These are phyloP conservation scores for Coniophora puteana DNA, from an alignment of 1,284 basidiomycete species.

Conservation along the genomic window DNA sequence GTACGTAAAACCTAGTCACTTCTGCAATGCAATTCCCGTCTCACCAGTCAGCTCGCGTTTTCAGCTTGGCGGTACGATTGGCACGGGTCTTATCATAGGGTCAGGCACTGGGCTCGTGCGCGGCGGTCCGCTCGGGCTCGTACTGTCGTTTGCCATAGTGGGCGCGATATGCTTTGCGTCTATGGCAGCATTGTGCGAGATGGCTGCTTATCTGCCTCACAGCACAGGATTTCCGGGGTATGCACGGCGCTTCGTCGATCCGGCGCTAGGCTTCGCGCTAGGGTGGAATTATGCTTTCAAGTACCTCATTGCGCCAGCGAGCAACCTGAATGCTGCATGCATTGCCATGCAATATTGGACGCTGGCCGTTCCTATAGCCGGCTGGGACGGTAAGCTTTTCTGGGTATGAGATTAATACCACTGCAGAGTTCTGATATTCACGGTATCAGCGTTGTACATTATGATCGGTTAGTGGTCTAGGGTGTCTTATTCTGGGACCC, in stretches of 20 bases:
- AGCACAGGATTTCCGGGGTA: slow-evolving; percentile 55
- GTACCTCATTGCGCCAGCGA: slow-evolving; percentile 47
- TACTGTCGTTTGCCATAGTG: slow-evolving; percentile 51
- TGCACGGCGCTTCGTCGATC: slow-evolving; percentile 48
- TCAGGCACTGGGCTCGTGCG: slow-evolving; percentile 47
- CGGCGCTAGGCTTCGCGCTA: slow-evolving; percentile 47
- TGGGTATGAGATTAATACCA: not conserved
- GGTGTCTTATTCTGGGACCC: no score
- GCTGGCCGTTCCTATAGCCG: slow-evolving; percentile 43
- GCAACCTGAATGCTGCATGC: slow-evolving; percentile 55
- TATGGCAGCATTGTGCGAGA: slow-evolving; percentile 48
- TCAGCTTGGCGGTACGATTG: slow-evolving; percentile 57
- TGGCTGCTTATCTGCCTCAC: slow-evolving; percentile 53
- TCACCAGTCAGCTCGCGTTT: no score
- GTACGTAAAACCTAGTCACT: slow-evolving; percentile 26
- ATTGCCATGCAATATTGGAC: slow-evolving; percentile 64
- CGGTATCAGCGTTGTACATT: not conserved
- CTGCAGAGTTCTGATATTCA: not conserved
- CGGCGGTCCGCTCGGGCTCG: slow-evolving; percentile 50
- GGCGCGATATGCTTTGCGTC: slow-evolving; percentile 55
- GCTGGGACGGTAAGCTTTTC: slow-evolving; percentile 55
- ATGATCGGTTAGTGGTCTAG: no score
- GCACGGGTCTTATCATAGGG: slow-evolving; percentile 78
- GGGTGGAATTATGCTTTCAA: slow-evolving; percentile 49
- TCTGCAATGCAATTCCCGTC: no score